Percentiles rank a stretch among this genome's conserved stretches.
Conservation (phyloP, 2,329 filamentous ascomycete species). For the Botrytis sinoallii region DNA sequence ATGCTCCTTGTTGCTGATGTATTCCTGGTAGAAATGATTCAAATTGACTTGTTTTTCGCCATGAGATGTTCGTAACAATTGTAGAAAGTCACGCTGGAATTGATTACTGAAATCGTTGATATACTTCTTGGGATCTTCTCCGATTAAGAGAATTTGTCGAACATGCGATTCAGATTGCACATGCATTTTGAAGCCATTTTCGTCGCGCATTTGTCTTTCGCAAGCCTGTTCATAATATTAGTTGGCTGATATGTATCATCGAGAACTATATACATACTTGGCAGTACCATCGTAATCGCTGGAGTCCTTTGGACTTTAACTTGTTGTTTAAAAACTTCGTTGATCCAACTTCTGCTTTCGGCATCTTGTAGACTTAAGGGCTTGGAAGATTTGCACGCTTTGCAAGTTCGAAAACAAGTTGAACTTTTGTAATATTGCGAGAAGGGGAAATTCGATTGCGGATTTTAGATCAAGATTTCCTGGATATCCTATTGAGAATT, state of each 20-base stretch:
- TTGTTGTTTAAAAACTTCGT: constrained; percentile 90
- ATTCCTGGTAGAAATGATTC: constrained; percentile 94
- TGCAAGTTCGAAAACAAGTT: background rate
- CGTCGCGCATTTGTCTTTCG: constrained; percentile 72
- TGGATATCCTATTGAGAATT: background rate
- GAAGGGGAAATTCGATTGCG: background rate
- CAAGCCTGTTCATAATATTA: constrained; percentile 56
- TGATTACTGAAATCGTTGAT: constrained; percentile 80
- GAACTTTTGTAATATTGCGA: background rate
- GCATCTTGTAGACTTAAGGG: constrained; percentile 58
- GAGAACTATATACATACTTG: constrained; percentile 45
- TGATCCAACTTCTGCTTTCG: constrained; percentile 85
- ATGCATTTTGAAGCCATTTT: constrained; percentile 94
- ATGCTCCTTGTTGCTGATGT: constrained; percentile 84
- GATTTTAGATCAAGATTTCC: background rate
- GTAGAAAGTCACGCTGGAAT: constrained; percentile 77
- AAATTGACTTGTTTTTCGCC: constrained; percentile 86
- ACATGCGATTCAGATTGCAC: constrained; percentile 84
- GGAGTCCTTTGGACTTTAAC: constrained; percentile 76
- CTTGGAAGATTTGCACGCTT: background rate
- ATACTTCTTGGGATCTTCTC: constrained; percentile 79
- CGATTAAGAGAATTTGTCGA: constrained; percentile 83
- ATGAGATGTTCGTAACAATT: constrained; percentile 75
- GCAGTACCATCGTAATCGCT: constrained; percentile 89
- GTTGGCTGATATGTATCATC: background rate